Conservation (phyloP, 495 filamentous ascomycete genomes). For the Penicillium longicatenatum region DNA sequence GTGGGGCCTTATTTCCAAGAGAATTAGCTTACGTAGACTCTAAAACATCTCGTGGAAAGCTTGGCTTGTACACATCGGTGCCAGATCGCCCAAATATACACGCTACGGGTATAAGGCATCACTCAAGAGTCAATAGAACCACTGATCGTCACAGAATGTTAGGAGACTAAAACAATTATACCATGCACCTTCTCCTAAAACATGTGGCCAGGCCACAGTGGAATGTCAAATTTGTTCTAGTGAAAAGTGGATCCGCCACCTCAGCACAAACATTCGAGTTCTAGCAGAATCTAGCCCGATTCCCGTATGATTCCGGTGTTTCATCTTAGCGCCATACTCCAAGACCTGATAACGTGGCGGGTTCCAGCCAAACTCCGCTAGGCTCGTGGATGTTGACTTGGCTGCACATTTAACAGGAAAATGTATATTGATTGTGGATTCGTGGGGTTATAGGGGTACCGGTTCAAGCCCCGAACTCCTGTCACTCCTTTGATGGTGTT, state of each 20-base stretch:
- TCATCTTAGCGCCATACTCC: slow-evolving; percentile 2
- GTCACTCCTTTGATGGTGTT: no score
- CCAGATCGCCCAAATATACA: background rate
- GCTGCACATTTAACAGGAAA: no score
- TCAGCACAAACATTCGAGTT: background rate
- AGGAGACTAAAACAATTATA: background rate
- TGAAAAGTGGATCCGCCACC: background rate
- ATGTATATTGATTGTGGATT: background rate
- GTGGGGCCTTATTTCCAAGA: background rate
- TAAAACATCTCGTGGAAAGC: background rate
- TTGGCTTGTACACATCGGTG: background rate
- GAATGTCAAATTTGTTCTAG: background rate
- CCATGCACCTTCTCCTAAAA: background rate
- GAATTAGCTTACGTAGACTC: background rate
- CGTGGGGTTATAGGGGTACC: background rate
- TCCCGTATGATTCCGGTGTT: background rate
- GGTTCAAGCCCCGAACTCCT: no score
- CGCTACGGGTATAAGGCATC: background rate
- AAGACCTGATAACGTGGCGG: background rate
- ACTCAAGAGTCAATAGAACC: background rate
- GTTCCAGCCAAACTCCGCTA: background rate
- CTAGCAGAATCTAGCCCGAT: background rate
- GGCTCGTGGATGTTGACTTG: background rate
- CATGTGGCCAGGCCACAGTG: background rate
- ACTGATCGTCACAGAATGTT: background rate